Evolutionary conservation across 345 rosid species (phyloP).

Genomic region (Sapria himalayana): DNA sequence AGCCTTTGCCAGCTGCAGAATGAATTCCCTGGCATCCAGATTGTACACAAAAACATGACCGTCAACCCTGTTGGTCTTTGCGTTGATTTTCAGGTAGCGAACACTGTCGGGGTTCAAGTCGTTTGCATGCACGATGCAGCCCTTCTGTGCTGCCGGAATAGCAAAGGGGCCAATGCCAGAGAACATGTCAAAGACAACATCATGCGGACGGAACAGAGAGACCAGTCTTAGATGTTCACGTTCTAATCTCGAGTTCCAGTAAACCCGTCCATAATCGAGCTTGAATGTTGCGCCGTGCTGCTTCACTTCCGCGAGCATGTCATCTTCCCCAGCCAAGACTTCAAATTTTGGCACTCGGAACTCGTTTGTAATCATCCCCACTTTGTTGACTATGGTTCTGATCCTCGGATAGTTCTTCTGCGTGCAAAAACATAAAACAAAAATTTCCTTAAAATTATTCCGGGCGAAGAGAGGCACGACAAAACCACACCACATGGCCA

Average conservation of each 20-base stretch:
- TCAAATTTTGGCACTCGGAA: slow-evolving; percentile 89
- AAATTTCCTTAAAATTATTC: background rate
- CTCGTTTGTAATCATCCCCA: slow-evolving; percentile 63
- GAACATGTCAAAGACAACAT: slow-evolving; percentile 85
- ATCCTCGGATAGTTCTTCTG: slow-evolving; percentile 88
- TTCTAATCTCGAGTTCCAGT: slow-evolving; percentile 92
- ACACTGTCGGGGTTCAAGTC: slow-evolving; percentile 74
- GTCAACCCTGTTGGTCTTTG: slow-evolving; percentile 67
- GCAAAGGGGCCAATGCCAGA: slow-evolving; percentile 96
- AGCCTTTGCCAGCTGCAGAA: slow-evolving; percentile 33
- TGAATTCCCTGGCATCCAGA: slow-evolving; percentile 78
- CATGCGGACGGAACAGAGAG: slow-evolving; percentile 55
- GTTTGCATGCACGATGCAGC: slow-evolving; percentile 78
- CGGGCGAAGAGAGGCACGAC: background rate
- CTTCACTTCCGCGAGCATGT: slow-evolving; percentile 79
- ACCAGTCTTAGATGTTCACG: slow-evolving; percentile 76
- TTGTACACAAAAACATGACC: slow-evolving; percentile 34
- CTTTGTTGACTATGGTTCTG: slow-evolving; percentile 69
- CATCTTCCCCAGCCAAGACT: slow-evolving; percentile 62
- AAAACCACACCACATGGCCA: too few relatives aligned
- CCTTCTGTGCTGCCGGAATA: slow-evolving; percentile 81
- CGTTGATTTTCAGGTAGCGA: slow-evolving; percentile 64
- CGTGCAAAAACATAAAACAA: slow-evolving; percentile 5
- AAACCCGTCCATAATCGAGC: slow-evolving; percentile 69
- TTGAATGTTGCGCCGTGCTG: slow-evolving; percentile 84